Evolutionary conservation across 306 rosid species (phyloP).

Genomic region (Fragaria iinumae): DNA sequence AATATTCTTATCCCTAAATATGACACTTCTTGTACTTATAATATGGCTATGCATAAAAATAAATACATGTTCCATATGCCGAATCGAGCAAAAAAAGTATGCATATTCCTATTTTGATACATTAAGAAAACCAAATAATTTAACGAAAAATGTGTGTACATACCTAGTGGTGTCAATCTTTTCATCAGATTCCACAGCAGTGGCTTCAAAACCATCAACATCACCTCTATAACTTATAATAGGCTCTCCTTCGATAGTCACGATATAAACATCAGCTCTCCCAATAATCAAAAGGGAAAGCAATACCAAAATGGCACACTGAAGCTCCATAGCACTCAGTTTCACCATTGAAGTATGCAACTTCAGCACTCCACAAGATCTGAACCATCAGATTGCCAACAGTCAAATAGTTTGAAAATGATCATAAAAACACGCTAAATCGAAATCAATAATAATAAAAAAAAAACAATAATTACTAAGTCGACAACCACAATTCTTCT

Average conservation of each 20-base stretch:
- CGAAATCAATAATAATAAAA: neutral
- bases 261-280: slow-evolving; percentile 76
- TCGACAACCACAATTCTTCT: neutral
- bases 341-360: slow-evolving; percentile 31
- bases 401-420: slow-evolving; percentile 14
- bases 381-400: slow-evolving; percentile 33
- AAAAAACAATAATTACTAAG: no score
- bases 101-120: neutral
- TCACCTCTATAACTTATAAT: slow-evolving; percentile 86
- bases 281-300: slow-evolving; percentile 39
- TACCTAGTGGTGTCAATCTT: slow-evolving; percentile 86
- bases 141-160: slow-evolving; percentile 16
- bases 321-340: slow-evolving; percentile 46
- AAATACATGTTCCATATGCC: neutral
- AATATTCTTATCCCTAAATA: slow-evolving; percentile 2
- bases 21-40: neutral
- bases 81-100: neutral
- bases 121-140: neutral
- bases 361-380: slow-evolving; percentile 52
- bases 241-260: slow-evolving; percentile 89
- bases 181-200: slow-evolving; percentile 91
- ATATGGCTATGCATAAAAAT: neutral
- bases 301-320: slow-evolving; percentile 35
- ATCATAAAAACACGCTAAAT: slow-evolving; percentile 2
- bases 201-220: slow-evolving; percentile 88